Evolutionary conservation across 768 basidiomycete species (phyloP), one percentile per base, ranked within the genome.

Genomic region (Kwoniella sp.): DNA sequence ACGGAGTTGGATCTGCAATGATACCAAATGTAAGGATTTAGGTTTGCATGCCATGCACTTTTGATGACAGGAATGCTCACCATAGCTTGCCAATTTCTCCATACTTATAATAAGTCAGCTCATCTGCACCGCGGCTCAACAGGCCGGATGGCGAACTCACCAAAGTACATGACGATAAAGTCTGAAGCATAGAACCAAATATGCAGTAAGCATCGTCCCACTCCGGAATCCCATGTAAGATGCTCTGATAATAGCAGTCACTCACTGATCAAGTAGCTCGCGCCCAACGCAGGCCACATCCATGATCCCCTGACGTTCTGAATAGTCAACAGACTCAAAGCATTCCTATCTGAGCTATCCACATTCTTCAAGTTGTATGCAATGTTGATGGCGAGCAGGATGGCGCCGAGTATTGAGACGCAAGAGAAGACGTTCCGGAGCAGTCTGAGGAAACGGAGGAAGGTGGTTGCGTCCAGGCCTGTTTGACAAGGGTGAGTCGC

Each of bases 401-500:
- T 87, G 63, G 61, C 65, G 34, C 66, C 67, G 22, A 73, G 54
- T 22, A 80, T 26, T 9, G 75, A 69, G n/a, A 79, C 65, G 31
- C 70, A 63, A 23, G 74, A 61, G 69, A 82, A 82, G 29, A 76
- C 55, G 65, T 68, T 66, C 31, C 92, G 89, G 76, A 89, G 85
- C 82, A 99, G 86, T 59, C 93, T 88, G 26, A 90, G 86, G 81
- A 98, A 97, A 28, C 95, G 89, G 25, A 99, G 86, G 80, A 90
- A 99, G 25, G 90, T 86, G 54, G 93, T 91, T 0, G 94, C 95
- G 75, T 99, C 96, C 11, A 96, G 87, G 28, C 95, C 95, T 79
- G 91, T n/a, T n/a, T n/a, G n/a, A n/a, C n/a, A n/a, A n/a, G 90
- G 26, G 38, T 30, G 23, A 20, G n/a, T n/a, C n/a, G n/a, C n/a